phyloP scores from a whole-genome alignment of 164 flowering plant genomes.

The Magnolia changhungtana region DNA sequence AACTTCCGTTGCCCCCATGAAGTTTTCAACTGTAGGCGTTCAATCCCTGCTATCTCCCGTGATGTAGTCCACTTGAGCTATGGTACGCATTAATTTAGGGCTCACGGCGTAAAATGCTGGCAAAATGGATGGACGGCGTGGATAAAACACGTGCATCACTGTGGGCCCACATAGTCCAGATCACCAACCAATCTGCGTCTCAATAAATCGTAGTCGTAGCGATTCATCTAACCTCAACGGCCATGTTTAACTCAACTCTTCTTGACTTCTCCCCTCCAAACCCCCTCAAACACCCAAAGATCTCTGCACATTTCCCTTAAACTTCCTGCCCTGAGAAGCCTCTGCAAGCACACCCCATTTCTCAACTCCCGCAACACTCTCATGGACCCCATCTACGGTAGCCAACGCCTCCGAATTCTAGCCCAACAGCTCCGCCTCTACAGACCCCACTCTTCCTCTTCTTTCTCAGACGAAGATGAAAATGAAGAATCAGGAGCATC shows the following conservation, averaged over 20 bases:
- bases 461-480: conserved; percentile 15
- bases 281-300: no score
- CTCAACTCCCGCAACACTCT: not conserved
- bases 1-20: no score
- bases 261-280: not conserved
- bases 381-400: conserved; percentile 28
- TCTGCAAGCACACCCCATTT: conserved; percentile 5
- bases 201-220: no score
- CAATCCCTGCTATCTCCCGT: no score
- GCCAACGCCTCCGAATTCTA: conserved; percentile 42
- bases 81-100: no score
- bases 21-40: no score
- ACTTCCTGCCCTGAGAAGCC: conserved; percentile 31
- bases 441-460: conserved; percentile 41
- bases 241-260: not conserved
- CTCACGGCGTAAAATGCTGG: no score
- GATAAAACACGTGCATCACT: no score
- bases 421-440: conserved; percentile 77
- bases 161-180: no score
- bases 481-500: conserved; percentile 24
- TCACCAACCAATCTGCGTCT: no score
- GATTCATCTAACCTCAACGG: not conserved
- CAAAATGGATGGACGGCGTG: no score
- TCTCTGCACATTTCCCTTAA: conserved; percentile 1
- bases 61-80: no score